Base-by-base conservation (phyloP, 164 flowering plant genomes). In the Vitis rupestris region DNA sequence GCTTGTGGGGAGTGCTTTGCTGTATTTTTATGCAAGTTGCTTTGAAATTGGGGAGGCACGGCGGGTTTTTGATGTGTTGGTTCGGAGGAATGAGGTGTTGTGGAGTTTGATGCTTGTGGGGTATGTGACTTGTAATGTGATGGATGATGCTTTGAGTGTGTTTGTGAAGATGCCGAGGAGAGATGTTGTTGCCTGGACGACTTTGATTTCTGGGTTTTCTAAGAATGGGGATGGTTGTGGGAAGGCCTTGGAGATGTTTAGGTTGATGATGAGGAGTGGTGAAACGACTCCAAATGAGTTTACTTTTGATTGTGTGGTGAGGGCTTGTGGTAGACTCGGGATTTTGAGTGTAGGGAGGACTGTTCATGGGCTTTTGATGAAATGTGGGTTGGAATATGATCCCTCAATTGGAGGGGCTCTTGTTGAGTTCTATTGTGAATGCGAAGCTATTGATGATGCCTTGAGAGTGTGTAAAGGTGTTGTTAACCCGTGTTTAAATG, bases 101-200 rank as follows among this genome's bases (percentile, higher is more conserved):
- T 87, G 90, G 91, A 80, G 69, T 72, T 68, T 74, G 76, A 84
- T 88, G 91, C 78, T 88, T 68, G 88, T 76, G 61, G 89, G 87
- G 15, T 88, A 81, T 75, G 90, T 85, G 59, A 70, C 77, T 31
- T 83, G 87, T 75, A 70, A 74, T 59, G 57, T 78, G 61, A 79
- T 88, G 82, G 61, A 62, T 60, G 83, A 90, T 49, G 95, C 90
- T 13, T 23, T 70, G 64, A 73, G 72, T 10, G 31, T 86, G 17
- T 87, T 89, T 58, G 55, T 12, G 50, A 65, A 56, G 54, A 89
- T 89, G 85, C 87, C 84, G 1, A 52, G 11, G 31, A 76, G 79
- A 31, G 88, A 81, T 76, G 87, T 88, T 16, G 74, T 76, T 55
- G 79, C 81, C 1, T 90, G 94, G 92, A 85, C 92, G 1, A 57